Conservation (phyloP, 139 green algal genomes). For the Chlorella ohadii region DNA sequence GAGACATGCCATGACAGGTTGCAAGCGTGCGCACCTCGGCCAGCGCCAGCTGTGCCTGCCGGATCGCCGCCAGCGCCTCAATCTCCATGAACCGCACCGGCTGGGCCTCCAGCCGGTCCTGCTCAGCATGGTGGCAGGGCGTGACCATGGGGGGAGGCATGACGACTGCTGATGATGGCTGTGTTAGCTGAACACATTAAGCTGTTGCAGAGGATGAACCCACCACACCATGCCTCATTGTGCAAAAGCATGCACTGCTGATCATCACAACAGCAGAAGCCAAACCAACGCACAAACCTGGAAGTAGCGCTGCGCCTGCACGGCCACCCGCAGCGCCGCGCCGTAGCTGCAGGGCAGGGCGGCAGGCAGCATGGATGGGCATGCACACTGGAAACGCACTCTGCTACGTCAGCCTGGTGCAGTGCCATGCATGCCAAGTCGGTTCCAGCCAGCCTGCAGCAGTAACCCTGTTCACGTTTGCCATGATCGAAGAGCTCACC, state of each 20-base stretch:
- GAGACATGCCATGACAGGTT: no score
- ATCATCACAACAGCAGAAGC: no score
- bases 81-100: constrained; percentile 70
- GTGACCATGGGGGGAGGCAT: not conserved
- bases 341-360: constrained; percentile 55
- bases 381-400: not conserved
- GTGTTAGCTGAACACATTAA: no score
- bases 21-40: not conserved
- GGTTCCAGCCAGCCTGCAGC: no score
- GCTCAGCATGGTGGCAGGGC: not conserved
- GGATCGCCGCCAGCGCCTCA: constrained; percentile 23
- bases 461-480: no score
- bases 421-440: no score
- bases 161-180: no score
- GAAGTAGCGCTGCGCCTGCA: constrained; percentile 58
- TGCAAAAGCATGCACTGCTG: no score
- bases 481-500: not conserved
- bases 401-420: no score
- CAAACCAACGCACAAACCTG: not conserved
- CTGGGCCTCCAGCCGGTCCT: constrained; percentile 56
- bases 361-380: not conserved
- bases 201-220: no score
- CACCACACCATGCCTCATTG: no score
- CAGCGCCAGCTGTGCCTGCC: constrained; percentile 7
- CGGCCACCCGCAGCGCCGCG: constrained; percentile 51